Evolutionary conservation across 345 rosid genomes (phyloP).

Genomic region (Brassica rapa): DNA sequence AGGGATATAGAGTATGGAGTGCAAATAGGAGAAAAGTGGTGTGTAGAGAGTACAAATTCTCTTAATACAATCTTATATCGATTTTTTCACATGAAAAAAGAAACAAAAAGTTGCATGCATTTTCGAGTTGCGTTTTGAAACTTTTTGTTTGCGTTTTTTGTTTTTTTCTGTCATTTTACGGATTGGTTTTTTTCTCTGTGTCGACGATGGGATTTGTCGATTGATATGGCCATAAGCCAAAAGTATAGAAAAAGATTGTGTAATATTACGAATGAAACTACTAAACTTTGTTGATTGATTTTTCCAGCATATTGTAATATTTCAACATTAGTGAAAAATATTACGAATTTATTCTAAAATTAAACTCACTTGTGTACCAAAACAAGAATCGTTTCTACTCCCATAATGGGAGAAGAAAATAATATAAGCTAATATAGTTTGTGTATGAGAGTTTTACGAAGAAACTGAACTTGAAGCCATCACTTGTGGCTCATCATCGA

Average conservation of each 20-base stretch:
- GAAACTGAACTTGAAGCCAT: slow-evolving; percentile 44
- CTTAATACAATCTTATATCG: neutral
- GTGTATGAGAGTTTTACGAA: slow-evolving; percentile 12
- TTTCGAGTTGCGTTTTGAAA: slow-evolving; percentile 11
- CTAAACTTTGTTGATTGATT: slow-evolving; percentile 22
- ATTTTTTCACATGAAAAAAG: neutral
- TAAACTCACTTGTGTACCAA: slow-evolving; percentile 7
- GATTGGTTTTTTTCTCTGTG: neutral
- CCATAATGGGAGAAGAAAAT: neutral
- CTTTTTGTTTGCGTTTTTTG: slow-evolving; percentile 12
- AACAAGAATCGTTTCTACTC: slow-evolving; percentile 29
- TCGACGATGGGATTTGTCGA: slow-evolving; percentile 8
- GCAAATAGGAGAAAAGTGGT: no score
- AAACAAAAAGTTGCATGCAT: slow-evolving; percentile 17
- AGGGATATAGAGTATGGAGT: no score
- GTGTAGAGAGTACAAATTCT: no score
- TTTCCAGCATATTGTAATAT: slow-evolving; percentile 33
- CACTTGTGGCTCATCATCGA: slow-evolving; percentile 53
- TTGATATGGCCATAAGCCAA: neutral
- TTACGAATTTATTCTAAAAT: slow-evolving; percentile 3
- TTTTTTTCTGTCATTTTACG: neutral
- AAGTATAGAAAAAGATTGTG: slow-evolving; percentile 7
- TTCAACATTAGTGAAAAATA: slow-evolving; percentile 2
- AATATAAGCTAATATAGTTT: neutral
- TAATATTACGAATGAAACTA: no score